These are phyloP conservation scores for Ceratocystis papillata DNA, from an alignment of 2,329 filamentous ascomycete genomes.

Conservation along the genomic window DNA sequence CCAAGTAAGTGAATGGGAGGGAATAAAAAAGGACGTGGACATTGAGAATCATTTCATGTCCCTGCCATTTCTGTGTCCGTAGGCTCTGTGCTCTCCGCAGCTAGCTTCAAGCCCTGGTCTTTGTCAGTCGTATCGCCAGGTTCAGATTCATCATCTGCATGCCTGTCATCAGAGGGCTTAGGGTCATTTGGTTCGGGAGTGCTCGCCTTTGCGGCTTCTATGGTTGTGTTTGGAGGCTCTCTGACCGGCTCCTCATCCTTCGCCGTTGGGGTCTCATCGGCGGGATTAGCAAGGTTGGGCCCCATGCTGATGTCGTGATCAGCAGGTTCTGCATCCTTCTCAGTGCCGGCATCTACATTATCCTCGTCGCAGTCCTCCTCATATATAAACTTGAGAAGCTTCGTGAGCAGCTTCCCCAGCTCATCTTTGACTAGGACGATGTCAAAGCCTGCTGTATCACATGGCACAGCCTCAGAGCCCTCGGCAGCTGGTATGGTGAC, in stretches of 20 bases:
- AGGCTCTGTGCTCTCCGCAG: not conserved
- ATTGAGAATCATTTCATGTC: not conserved
- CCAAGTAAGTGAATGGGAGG: not conserved
- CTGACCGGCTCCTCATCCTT: not conserved
- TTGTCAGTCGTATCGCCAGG: not conserved
- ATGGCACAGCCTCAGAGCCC: conserved; percentile 20
- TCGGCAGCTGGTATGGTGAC: conserved; percentile 37
- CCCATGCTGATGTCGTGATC: conserved; percentile 8
- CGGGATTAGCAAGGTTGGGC: not conserved
- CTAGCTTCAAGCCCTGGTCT: not conserved
- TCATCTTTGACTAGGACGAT: conserved; percentile 29
- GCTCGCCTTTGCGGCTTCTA: not conserved
- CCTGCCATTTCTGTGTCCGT: conserved; percentile 1
- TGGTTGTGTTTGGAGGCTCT: not conserved
- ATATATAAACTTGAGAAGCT: conserved; percentile 30
- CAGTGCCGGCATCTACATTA: not conserved
- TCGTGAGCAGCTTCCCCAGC: conserved; percentile 26
- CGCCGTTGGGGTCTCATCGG: not conserved
- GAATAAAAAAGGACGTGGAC: no score
- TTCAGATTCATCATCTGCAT: not conserved
- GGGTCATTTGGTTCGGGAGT: no score
- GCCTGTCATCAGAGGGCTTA: no score
- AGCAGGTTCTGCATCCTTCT: not conserved
- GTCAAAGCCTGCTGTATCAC: conserved; percentile 21
- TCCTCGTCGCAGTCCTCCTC: conserved; percentile 16